Base-by-base conservation (phyloP, 2,329 filamentous ascomycete genomes). In the Aspergillus quadricinctus region DNA sequence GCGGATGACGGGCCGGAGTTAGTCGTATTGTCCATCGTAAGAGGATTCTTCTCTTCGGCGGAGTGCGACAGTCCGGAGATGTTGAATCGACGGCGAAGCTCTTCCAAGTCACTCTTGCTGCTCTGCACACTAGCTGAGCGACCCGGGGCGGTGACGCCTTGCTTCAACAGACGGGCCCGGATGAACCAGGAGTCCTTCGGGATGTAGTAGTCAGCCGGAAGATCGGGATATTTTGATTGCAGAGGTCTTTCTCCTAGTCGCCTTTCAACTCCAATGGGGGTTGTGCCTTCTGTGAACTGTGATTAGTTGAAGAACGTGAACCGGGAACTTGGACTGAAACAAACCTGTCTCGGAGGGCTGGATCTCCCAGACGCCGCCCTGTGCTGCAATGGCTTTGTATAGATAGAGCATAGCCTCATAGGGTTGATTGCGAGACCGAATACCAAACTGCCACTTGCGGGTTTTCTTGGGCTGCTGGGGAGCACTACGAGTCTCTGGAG, bases 381-480 rank as follows among this genome's bases (percentile, higher is more conserved):
- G 87, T 63, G 92, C 92, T 58, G 87, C 81, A 46, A 99, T 79
- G 0, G 94, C 92, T 72, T 93, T 92, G 80, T 97, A 97, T 55
- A 99, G 94, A 67, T 93, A 97, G 27, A 96, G 79, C 73, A 99
- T 88, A 0, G 94, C 94, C 72, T 99, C 94, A 66, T 92, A 91
- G 0, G 94, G 94, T 55, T 91, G 89, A 68, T 97, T 99, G 50
- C 94, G 86, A 48, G 91, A 96, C 40, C 94, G 85, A 59, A 99
- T 99, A 55, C 94, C 94, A 70, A 99, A 99, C 72, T 99, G 94
- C 94, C 94, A 99, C 63, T 93, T 90, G 17, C 92, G 90, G 1
- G 89, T 89, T 54, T 64, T 69, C 68, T 90, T 92, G 4, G 81
- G 76, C 72, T 74, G 74, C 49, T 72, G 67, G 7, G 71, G 60